These are phyloP conservation scores for Microbotryomycetes sp. DNA, from an alignment of 1,284 basidiomycete genomes.

Conservation along the genomic window DNA sequence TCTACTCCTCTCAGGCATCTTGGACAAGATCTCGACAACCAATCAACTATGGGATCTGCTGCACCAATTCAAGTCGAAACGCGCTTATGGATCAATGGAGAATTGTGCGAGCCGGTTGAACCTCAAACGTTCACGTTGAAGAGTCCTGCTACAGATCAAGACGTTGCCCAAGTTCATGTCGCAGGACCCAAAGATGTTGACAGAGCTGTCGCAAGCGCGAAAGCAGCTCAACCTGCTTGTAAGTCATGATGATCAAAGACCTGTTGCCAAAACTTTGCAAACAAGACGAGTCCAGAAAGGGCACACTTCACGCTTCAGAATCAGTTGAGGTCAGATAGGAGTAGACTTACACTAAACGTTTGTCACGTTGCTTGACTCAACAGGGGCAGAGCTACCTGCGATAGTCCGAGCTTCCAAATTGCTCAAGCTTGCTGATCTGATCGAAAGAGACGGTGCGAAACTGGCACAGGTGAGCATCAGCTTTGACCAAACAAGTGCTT, in stretches of 20 bases:
- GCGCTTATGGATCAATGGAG: constrained; percentile 30
- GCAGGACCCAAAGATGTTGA: constrained; percentile 29
- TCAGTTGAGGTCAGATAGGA: too few species aligned
- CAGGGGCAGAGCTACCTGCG: constrained; percentile 9
- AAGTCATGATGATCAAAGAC: neutral
- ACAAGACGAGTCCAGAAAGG: too few species aligned
- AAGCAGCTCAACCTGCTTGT: constrained; percentile 10
- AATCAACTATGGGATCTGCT: neutral
- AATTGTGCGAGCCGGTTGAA: constrained; percentile 11
- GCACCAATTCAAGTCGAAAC: constrained; percentile 8
- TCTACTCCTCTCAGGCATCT: too few species aligned
- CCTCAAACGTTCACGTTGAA: constrained; percentile 16
- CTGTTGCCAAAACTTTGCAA: too few species aligned
- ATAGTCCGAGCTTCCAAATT: constrained; percentile 3
- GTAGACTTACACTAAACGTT: too few species aligned
- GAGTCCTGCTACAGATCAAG: constrained; percentile 32
- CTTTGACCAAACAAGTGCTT: too few species aligned
- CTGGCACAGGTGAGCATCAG: constrained; percentile 18
- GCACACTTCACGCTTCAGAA: too few species aligned
- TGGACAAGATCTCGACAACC: too few species aligned
- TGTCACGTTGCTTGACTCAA: too few species aligned
- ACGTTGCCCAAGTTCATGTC: constrained; percentile 17
- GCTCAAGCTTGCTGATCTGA: constrained; percentile 25
- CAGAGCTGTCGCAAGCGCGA: constrained; percentile 19
- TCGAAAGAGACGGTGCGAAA: constrained; percentile 22